Evolutionary conservation across 2,329 filamentous ascomycete species (phyloP).

Genomic region (Colletotrichum filicis): DNA sequence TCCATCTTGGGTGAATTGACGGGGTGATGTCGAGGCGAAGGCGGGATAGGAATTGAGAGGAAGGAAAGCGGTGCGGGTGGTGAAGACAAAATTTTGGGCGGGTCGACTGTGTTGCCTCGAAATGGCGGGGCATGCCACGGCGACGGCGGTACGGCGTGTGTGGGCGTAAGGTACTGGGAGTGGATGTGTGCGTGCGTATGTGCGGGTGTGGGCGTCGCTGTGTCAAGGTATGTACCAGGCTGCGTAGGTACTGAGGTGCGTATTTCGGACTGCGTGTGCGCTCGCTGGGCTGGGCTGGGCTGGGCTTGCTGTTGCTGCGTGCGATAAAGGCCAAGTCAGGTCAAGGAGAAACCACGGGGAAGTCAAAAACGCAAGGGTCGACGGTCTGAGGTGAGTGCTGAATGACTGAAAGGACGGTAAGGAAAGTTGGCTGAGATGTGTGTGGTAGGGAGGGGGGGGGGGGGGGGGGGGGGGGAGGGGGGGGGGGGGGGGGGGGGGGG

Average conservation of each 20-base stretch:
- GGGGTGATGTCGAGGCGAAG: slow-evolving; percentile 35
- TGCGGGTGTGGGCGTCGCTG: neutral
- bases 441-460: neutral
- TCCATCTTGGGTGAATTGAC: slow-evolving; percentile 67
- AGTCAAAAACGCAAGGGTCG: slow-evolving; percentile 1
- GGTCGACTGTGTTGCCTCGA: slow-evolving; percentile 35
- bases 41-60: slow-evolving; percentile 36
- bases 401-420: neutral
- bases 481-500: neutral
- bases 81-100: slow-evolving; percentile 38
- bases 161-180: neutral
- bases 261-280: neutral
- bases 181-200: neutral
- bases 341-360: neutral
- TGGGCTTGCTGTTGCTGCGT: neutral
- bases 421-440: neutral
- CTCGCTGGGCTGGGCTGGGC: neutral
- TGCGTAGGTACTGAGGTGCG: too few species aligned
- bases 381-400: neutral
- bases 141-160: slow-evolving; percentile 19
- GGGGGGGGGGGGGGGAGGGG: neutral
- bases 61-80: slow-evolving; percentile 35
- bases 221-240: too few species aligned
- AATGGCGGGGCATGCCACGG: slow-evolving; percentile 37
- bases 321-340: neutral